Evolutionary conservation across 23 red algal species (phyloP).

Genomic region (Agarophyton chilense): DNA sequence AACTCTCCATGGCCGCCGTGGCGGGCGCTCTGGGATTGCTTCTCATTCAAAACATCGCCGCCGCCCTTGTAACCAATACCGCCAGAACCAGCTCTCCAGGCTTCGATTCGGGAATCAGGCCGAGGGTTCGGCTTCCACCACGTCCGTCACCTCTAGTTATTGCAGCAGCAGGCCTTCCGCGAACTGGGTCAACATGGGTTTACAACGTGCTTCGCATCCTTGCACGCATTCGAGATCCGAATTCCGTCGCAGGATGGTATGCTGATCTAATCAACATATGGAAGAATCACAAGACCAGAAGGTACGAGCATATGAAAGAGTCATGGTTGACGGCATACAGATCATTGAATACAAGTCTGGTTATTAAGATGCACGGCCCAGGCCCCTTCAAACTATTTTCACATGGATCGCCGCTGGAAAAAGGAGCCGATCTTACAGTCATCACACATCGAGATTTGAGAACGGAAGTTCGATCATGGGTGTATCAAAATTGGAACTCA

Average conservation of each 20-base stretch:
- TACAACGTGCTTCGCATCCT: conserved; percentile 64
- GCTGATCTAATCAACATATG: conserved; percentile 57
- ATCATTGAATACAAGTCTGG: conserved; percentile 38
- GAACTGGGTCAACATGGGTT: conserved; percentile 66
- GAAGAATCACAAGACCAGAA: conserved; percentile 31
- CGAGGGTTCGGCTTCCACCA: background rate
- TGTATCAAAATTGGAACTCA: conserved; percentile 60
- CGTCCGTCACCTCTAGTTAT: background rate
- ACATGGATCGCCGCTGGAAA: conserved; percentile 9
- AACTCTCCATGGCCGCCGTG: conserved; percentile 3
- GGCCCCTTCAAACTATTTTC: conserved; percentile 70
- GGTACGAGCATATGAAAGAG: conserved; percentile 42
- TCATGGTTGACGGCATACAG: conserved; percentile 33
- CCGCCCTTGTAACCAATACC: background rate
- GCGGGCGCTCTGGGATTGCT: conserved; percentile 8
- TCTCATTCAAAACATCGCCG: background rate
- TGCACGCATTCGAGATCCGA: conserved; percentile 49
- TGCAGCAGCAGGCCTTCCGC: conserved; percentile 41
- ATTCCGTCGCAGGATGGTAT: conserved; percentile 57
- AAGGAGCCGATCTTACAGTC: conserved; percentile 37
- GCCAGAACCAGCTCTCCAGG: background rate
- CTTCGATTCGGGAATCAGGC: background rate
- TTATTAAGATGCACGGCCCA: conserved; percentile 59
- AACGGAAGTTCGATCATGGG: conserved; percentile 51
- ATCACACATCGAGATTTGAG: conserved; percentile 46